A percentile compares a stretch with the other conserved stretches of the same genome.
Evolutionary conservation across 2,329 filamentous ascomycete genomes (phyloP).

Genomic region (Tolypocladium pustulatum): DNA sequence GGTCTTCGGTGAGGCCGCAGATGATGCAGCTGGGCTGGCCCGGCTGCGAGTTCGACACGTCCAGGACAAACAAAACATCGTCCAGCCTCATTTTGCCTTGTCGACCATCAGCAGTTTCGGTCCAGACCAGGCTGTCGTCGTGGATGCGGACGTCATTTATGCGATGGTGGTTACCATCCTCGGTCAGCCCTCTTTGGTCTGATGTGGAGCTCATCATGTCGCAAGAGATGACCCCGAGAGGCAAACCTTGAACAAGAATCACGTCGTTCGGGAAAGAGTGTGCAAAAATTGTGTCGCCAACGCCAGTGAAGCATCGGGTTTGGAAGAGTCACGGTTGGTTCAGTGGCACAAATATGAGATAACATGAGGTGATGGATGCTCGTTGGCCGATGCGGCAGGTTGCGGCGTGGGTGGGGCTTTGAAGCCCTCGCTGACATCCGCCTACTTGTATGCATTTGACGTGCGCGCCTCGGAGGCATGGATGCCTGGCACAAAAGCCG

Average conservation of each 20-base stretch:
- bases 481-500: background rate
- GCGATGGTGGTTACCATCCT: background rate
- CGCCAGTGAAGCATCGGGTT: background rate
- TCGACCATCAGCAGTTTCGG: conserved; percentile 2
- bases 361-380: background rate
- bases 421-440: background rate
- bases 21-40: conserved; percentile 16
- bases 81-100: conserved; percentile 9
- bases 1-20: conserved; percentile 26
- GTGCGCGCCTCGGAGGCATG: background rate
- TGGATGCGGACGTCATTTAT: conserved; percentile 12
- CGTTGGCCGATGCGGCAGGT: background rate
- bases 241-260: background rate
- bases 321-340: background rate
- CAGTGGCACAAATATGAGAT: background rate
- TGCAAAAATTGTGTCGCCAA: background rate
- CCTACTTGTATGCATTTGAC: too few species aligned
- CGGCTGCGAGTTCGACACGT: background rate
- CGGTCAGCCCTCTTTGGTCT: background rate
- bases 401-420: background rate
- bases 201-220: background rate
- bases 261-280: background rate
- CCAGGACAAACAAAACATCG: conserved; percentile 18
- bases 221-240: background rate
- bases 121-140: conserved; percentile 18